Percentiles rank a stretch among this genome's conserved stretches.
Conservation (phyloP, 768 basidiomycete genomes). For the Xanthoconium purpureum region DNA sequence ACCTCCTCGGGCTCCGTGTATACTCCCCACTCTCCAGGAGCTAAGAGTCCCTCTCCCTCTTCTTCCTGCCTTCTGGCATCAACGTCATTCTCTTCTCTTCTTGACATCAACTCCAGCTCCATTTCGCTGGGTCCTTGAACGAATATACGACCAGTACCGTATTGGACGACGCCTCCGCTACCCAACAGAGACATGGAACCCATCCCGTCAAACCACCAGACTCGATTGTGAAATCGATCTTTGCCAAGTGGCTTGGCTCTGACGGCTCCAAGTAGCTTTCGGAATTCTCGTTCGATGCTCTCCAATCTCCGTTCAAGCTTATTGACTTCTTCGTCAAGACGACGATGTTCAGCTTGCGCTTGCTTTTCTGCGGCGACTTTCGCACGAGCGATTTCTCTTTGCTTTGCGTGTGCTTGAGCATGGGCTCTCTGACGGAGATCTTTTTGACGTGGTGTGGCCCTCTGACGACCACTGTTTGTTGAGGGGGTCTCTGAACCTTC, state of each 20-base stretch:
- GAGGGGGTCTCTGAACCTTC: constrained; percentile 60
- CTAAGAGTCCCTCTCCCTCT: constrained; percentile 77
- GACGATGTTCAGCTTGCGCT: constrained; percentile 76
- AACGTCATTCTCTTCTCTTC: constrained; percentile 52
- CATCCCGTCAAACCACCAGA: constrained; percentile 99
- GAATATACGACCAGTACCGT: constrained; percentile 88
- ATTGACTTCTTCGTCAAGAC: constrained; percentile 85
- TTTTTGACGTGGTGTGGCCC: constrained; percentile 48
- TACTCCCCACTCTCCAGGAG: constrained; percentile 83
- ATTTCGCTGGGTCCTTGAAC: constrained; percentile 87
- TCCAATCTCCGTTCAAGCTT: constrained; percentile 79
- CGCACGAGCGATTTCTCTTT: constrained; percentile 72
- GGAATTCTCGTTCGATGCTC: constrained; percentile 89
- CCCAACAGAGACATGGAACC: constrained; percentile 79
- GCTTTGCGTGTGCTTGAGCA: constrained; percentile 64
- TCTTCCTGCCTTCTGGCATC: constrained; percentile 65
- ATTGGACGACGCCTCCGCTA: constrained; percentile 74
- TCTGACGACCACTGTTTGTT: constrained; percentile 38
- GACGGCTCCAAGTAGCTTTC: constrained; percentile 80
- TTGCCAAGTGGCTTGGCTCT: constrained; percentile 86
- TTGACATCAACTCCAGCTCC: constrained; percentile 69
- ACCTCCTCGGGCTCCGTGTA: constrained; percentile 90
- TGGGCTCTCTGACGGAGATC: constrained; percentile 52
- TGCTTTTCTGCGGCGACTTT: constrained; percentile 81
- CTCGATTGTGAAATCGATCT: constrained; percentile 90